These are phyloP conservation scores for Starmera quercuum DNA, from an alignment of 805 yeast genomes.

Conservation along the genomic window DNA sequence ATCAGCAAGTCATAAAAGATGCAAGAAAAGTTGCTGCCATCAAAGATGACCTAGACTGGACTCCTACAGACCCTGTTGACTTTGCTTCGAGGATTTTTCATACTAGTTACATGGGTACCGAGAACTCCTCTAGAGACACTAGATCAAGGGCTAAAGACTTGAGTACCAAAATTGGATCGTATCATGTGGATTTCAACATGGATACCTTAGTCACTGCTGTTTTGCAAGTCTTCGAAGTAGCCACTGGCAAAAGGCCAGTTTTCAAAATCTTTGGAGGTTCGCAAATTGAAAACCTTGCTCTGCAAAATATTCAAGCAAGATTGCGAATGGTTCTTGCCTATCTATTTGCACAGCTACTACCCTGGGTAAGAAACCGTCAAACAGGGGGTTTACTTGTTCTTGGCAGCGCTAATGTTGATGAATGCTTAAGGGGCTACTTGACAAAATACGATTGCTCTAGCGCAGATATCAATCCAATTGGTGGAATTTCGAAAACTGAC, in stretches of 20 bases:
- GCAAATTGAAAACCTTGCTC: constrained; percentile 82
- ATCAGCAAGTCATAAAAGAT: constrained; percentile 70
- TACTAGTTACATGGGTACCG: constrained; percentile 93
- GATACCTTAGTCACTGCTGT: constrained; percentile 75
- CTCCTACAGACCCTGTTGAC: constrained; percentile 70
- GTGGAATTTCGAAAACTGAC: constrained; percentile 96
- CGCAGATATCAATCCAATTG: constrained; percentile 97
- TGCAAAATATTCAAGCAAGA: constrained; percentile 96
- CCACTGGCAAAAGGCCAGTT: constrained; percentile 85
- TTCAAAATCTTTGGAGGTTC: constrained; percentile 93
- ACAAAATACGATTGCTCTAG: constrained; percentile 97
- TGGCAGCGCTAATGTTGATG: constrained; percentile 97
- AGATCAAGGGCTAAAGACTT: constrained; percentile 73
- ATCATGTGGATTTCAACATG: constrained; percentile 89
- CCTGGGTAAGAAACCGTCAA: constrained; percentile 80
- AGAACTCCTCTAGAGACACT: constrained; percentile 85
- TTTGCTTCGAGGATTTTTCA: constrained; percentile 73
- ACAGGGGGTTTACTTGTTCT: constrained; percentile 76
- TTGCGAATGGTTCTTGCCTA: constrained; percentile 91
- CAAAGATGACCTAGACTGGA: constrained; percentile 40
- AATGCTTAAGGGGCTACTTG: constrained; percentile 88
- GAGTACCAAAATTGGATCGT: constrained; percentile 72
- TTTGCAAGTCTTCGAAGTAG: constrained; percentile 69
- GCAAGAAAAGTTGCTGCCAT: constrained; percentile 60
- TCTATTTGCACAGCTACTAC: constrained; percentile 86